phyloP scores from a whole-genome alignment of 176 grass and related monocot species.

The Tillandsia fasciculata region DNA sequence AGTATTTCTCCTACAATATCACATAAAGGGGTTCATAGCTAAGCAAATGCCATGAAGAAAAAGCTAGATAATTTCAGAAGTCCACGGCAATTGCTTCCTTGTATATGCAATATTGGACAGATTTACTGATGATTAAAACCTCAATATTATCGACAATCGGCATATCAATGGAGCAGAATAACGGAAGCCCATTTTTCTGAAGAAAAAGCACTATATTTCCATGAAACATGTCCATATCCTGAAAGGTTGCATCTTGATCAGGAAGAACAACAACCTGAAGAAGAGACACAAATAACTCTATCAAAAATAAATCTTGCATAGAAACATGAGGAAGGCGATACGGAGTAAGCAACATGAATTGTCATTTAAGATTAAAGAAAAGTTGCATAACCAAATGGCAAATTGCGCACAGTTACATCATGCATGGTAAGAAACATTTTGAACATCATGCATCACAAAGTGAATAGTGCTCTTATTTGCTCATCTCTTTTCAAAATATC shows the following conservation, averaged over 20 bases:
- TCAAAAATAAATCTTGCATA: constrained; percentile 2
- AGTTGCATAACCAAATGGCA: no score
- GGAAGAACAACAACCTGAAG: constrained; percentile 60
- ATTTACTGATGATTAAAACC: constrained; percentile 32
- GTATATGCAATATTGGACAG: background rate
- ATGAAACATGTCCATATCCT: constrained; percentile 94
- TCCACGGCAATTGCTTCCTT: background rate
- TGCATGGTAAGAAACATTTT: no score
- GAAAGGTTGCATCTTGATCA: constrained; percentile 41
- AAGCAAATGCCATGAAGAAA: no score
- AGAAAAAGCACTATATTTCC: constrained; percentile 73
- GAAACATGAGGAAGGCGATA: background rate
- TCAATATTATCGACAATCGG: constrained; percentile 46
- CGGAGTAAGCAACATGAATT: background rate
- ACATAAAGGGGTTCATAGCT: background rate
- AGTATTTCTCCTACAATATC: background rate
- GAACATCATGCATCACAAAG: background rate
- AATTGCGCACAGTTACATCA: no score
- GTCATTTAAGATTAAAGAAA: background rate
- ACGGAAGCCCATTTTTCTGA: constrained; percentile 42
- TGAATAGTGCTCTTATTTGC: background rate
- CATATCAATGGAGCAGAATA: constrained; percentile 80
- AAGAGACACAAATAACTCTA: constrained; percentile 4
- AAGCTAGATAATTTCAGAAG: no score
- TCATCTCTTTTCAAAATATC: no score